Conservation (phyloP, 306 rosid species). For the Ammopiptanthus mongolicus region DNA sequence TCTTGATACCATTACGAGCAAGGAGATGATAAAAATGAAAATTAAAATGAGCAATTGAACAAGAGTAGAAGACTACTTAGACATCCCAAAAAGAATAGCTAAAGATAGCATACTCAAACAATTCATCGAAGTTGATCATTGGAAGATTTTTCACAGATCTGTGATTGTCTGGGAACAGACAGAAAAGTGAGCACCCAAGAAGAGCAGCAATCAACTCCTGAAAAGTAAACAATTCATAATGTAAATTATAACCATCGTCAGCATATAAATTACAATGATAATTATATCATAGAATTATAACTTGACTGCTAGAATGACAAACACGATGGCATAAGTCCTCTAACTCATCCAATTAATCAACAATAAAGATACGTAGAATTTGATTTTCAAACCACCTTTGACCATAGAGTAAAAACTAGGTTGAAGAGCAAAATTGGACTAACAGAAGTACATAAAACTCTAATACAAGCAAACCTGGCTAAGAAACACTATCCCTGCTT, state of each 20-base stretch:
- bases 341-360: neutral
- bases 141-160: slow-evolving; percentile 59
- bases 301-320: neutral
- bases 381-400: neutral
- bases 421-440: too few species aligned
- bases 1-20: neutral
- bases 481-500: slow-evolving; percentile 68
- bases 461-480: slow-evolving; percentile 53
- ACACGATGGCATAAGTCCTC: neutral
- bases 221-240: slow-evolving; percentile 19
- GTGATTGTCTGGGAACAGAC: slow-evolving; percentile 61
- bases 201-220: slow-evolving; percentile 90
- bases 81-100: neutral
- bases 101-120: slow-evolving; percentile 68
- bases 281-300: neutral
- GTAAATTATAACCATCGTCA: neutral
- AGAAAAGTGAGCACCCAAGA: slow-evolving; percentile 81
- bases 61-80: neutral
- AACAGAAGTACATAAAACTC: neutral
- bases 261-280: neutral
- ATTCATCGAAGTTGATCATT: slow-evolving; percentile 59
- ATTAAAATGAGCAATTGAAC: neutral
- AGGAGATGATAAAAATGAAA: slow-evolving; percentile 11
- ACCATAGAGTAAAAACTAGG: neutral
- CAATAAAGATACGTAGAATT: neutral